These are phyloP conservation scores for Cladophialophora exuberans DNA, from an alignment of 2,329 filamentous ascomycete species.

Conservation along the genomic window DNA sequence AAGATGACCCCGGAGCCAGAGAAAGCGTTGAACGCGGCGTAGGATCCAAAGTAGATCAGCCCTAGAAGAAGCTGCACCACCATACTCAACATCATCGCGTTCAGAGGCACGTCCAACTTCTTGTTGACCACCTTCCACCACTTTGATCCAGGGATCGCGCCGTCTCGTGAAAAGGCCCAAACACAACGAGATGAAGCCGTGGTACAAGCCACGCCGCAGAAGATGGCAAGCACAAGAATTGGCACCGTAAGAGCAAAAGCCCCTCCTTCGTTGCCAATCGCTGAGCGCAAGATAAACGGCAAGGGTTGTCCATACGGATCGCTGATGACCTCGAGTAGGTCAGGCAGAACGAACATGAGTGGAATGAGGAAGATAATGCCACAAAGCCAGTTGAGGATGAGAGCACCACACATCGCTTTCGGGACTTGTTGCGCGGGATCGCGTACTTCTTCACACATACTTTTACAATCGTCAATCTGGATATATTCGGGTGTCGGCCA, in stretches of 20 bases:
- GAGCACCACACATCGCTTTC: conserved; percentile 44
- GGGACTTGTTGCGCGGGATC: conserved; percentile 62
- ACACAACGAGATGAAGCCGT: conserved; percentile 76
- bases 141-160: conserved; percentile 70
- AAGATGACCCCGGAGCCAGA: conserved; percentile 60
- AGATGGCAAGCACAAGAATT: conserved; percentile 75
- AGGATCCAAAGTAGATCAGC: conserved; percentile 53
- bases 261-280: conserved; percentile 67
- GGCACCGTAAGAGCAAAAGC: conserved; percentile 77
- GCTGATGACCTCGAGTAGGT: conserved; percentile 56
- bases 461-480: conserved; percentile 38
- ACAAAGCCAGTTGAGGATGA: conserved; percentile 67
- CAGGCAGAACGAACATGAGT: conserved; percentile 56
- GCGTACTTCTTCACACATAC: conserved; percentile 74
- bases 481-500: conserved; percentile 15
- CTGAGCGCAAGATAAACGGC: conserved; percentile 57
- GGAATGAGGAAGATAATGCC: conserved; percentile 71
- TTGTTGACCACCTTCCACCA: conserved; percentile 69
- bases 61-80: conserved; percentile 53
- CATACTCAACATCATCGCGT: conserved; percentile 44
- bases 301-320: conserved; percentile 77
- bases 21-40: conserved; percentile 54
- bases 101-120: conserved; percentile 68
- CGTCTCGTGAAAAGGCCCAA: conserved; percentile 75
- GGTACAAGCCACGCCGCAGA: conserved; percentile 74